phyloP scores from a whole-genome alignment of 108 stramenopile species.

The Schizochytrium sp. region DNA sequence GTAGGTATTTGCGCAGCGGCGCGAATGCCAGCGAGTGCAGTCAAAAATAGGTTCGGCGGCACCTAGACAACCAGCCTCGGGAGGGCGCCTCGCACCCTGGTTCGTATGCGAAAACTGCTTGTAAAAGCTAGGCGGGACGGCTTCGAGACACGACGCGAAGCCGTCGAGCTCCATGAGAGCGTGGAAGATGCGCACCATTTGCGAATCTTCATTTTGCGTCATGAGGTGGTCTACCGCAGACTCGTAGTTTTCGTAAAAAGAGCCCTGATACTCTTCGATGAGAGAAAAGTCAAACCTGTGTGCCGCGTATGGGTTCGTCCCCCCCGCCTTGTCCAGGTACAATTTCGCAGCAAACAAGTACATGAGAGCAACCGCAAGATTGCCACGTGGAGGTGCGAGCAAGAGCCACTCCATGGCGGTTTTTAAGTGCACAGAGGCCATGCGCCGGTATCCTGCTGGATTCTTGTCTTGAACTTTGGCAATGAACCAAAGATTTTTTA shows the following conservation, averaged over 20 bases:
- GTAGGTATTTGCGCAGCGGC: not conserved
- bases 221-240: not conserved
- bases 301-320: not conserved
- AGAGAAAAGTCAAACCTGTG: not conserved
- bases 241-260: not conserved
- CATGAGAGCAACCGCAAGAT: not conserved
- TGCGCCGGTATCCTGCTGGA: not conserved
- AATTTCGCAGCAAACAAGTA: not conserved
- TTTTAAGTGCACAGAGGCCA: not conserved
- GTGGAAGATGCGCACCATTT: not conserved
- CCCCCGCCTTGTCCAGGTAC: not conserved
- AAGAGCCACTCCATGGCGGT: conserved; percentile 9
- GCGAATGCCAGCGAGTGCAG: not conserved
- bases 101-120: not conserved
- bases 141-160: not conserved
- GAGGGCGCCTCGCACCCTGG: not conserved
- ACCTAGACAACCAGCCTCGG: not conserved
- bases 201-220: not conserved
- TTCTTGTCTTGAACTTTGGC: not conserved
- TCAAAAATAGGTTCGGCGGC: not conserved
- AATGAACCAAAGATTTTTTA: not conserved
- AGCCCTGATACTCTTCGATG: not conserved
- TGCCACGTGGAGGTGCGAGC: not conserved
- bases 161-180: not conserved
- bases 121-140: not conserved